Conservation (phyloP, 768 basidiomycete species). For the Naematelia aurantialba region DNA sequence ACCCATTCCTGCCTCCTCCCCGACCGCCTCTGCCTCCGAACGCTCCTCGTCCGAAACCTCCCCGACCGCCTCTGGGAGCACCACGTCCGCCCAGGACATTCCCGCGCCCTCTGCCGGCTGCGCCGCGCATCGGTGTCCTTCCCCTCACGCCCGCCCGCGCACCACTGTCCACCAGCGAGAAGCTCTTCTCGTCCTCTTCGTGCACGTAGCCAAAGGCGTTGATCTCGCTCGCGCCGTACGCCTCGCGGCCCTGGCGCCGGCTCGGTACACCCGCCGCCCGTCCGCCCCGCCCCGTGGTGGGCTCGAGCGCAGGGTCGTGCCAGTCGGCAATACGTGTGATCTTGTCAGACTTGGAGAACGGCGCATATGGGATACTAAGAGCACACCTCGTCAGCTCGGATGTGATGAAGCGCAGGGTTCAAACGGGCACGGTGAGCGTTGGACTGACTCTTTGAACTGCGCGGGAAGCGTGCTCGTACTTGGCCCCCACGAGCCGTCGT, state of each 20-base stretch:
- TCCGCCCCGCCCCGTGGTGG: conserved; percentile 6
- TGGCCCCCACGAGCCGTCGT: conserved; percentile 77
- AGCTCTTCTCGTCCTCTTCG: conserved; percentile 94
- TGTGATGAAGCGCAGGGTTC: no score
- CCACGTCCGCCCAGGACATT: conserved; percentile 55
- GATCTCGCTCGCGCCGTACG: conserved; percentile 71
- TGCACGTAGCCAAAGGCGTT: conserved; percentile 96
- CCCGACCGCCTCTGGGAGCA: conserved; percentile 49
- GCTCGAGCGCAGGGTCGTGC: conserved; percentile 59
- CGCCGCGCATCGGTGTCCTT: conserved; percentile 18
- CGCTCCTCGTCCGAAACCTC: conserved; percentile 26
- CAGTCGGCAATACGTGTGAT: conserved; percentile 97
- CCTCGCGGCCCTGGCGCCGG: conserved; percentile 58
- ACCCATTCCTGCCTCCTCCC: conserved; percentile 48
- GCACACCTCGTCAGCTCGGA: background rate
- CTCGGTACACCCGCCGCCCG: conserved; percentile 13
- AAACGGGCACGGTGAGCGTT: conserved; percentile 1
- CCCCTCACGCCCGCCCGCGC: conserved; percentile 13
- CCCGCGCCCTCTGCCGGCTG: conserved; percentile 34
- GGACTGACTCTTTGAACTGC: conserved; percentile 84
- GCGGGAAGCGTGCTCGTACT: conserved; percentile 59
- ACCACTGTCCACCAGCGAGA: conserved; percentile 90
- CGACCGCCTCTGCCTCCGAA: conserved; percentile 32
- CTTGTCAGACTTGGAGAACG: conserved; percentile 98
- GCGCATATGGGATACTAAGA: conserved; percentile 81